Percentiles rank a stretch among this genome's conserved stretches.
phyloP scores from a whole-genome alignment of 306 rosid species.

The Prunus armeniaca region DNA sequence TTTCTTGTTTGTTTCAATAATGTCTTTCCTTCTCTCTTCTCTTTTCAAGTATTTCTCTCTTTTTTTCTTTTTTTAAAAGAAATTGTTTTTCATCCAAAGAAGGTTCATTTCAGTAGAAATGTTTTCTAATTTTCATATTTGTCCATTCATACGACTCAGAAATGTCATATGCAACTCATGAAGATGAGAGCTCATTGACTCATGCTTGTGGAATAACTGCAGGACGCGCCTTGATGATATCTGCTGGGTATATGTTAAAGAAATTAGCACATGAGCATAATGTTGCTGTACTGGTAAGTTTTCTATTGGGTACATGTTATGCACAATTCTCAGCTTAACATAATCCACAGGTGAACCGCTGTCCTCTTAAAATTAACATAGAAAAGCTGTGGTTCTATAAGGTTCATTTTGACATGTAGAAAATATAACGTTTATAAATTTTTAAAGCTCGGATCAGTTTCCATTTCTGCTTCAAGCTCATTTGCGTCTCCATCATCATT shows the following conservation, averaged over 20 bases:
- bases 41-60: constrained; percentile 13
- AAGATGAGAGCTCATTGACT: constrained; percentile 17
- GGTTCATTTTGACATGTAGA: too few relatives aligned
- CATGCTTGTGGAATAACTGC: constrained; percentile 32
- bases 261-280: constrained; percentile 77
- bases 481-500: not conserved
- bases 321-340: not conserved
- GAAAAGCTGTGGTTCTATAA: not conserved
- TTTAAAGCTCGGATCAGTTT: not conserved
- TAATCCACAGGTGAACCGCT: not conserved
- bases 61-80: not conserved
- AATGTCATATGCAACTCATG: not conserved
- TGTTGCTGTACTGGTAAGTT: constrained; percentile 67
- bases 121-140: constrained; percentile 1
- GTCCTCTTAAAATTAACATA: not conserved
- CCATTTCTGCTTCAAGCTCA: not conserved
- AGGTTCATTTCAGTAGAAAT: not conserved
- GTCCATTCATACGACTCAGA: not conserved
- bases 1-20: not conserved
- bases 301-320: constrained; percentile 3
- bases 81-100: not conserved
- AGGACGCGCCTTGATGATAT: constrained; percentile 86
- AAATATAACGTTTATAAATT: not conserved
- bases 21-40: not conserved
- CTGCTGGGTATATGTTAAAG: constrained; percentile 80